phyloP scores from a whole-genome alignment of 768 basidiomycete genomes.

The Agrocybe praecox region DNA sequence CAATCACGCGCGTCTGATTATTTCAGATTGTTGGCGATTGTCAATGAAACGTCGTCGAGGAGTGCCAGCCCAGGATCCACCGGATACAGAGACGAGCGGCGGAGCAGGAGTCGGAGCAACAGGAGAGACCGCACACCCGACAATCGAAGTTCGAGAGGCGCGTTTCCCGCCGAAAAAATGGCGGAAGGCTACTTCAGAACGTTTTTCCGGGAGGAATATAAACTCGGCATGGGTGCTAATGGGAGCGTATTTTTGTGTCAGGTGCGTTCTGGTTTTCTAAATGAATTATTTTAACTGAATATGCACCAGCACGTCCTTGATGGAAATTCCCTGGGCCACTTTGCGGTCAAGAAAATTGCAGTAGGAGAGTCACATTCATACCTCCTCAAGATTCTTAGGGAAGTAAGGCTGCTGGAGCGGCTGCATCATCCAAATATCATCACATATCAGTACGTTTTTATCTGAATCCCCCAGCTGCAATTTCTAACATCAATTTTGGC shows the following conservation, averaged over 20 bases:
- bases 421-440: conserved; percentile 93
- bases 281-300: background rate
- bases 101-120: conserved; percentile 7
- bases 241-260: conserved; percentile 90
- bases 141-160: conserved; percentile 19
- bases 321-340: conserved; percentile 85
- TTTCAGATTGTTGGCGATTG: conserved; percentile 74
- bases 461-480: background rate
- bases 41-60: conserved; percentile 67
- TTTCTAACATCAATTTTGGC: conserved; percentile 1
- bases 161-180: conserved; percentile 74
- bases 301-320: conserved; percentile 75
- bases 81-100: conserved; percentile 9
- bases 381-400: conserved; percentile 78
- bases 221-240: conserved; percentile 94
- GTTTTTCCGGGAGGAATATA: conserved; percentile 89
- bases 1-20: conserved; percentile 72
- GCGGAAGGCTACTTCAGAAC: conserved; percentile 92
- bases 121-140: conserved; percentile 9
- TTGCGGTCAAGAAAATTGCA: conserved; percentile 96
- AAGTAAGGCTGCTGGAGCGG: conserved; percentile 85
- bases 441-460: conserved; percentile 70
- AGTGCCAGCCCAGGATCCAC: conserved; percentile 19
- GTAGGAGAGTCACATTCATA: conserved; percentile 90
- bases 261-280: conserved; percentile 36